Percentiles rank a stretch among this genome's conserved stretches.
Evolutionary conservation across 1,284 basidiomycete genomes (phyloP).

Genomic region (Sphagnurus paluster): DNA sequence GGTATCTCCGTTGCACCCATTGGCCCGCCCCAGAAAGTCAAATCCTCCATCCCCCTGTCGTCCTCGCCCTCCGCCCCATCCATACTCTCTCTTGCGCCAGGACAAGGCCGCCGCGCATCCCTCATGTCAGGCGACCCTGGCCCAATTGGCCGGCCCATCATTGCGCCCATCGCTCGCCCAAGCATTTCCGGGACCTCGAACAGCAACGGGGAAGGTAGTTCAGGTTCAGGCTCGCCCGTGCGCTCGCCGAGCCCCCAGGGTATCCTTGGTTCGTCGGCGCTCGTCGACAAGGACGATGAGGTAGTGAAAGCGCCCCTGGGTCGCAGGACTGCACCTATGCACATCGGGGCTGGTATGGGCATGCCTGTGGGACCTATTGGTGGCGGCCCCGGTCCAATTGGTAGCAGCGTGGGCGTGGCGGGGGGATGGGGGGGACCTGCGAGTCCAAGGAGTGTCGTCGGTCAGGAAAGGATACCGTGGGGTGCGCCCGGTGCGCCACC

Average conservation of each 20-base stretch:
- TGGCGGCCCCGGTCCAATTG: conserved; percentile 8
- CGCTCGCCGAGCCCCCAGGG: conserved; percentile 74
- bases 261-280: conserved; percentile 72
- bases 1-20: conserved; percentile 48
- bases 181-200: conserved; percentile 29
- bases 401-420: conserved; percentile 6
- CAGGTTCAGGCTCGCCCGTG: conserved; percentile 62
- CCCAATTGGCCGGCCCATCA: conserved; percentile 42
- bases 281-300: conserved; percentile 76
- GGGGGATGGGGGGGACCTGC: conserved; percentile 19
- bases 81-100: conserved; percentile 33
- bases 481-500: conserved; percentile 16
- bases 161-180: conserved; percentile 52
- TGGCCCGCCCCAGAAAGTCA: conserved; percentile 51
- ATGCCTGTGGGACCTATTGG: conserved; percentile 14
- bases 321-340: conserved; percentile 39
- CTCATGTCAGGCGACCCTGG: conserved; percentile 42
- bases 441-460: conserved; percentile 20
- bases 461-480: conserved; percentile 19
- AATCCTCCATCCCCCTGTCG: conserved; percentile 29
- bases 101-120: conserved; percentile 35
- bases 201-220: conserved; percentile 43
- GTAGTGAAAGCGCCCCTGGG: conserved; percentile 53
- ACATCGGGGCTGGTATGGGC: conserved; percentile 32
- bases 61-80: conserved; percentile 28